Percentiles rank a stretch among this genome's conserved stretches.
Evolutionary conservation across 805 yeast species (phyloP).

Genomic region (Saturnispora zaruensis): DNA sequence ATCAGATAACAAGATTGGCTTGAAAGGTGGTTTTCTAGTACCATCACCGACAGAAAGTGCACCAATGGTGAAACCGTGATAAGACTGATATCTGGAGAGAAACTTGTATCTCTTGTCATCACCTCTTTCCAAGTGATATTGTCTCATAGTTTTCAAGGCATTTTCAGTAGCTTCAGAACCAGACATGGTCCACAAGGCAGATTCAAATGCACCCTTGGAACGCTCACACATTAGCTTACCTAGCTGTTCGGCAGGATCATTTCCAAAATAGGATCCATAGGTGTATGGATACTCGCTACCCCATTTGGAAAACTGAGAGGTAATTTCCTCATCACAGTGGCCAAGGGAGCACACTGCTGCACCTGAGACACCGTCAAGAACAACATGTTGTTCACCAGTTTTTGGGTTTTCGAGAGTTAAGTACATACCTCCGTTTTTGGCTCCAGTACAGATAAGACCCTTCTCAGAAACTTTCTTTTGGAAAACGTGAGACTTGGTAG

Average conservation of each 20-base stretch:
- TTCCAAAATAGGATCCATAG: slow-evolving; percentile 26
- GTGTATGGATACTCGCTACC: slow-evolving; percentile 30
- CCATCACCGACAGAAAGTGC: slow-evolving; percentile 35
- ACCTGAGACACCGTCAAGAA: slow-evolving; percentile 37
- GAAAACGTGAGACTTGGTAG: slow-evolving; percentile 31
- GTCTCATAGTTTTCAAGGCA: slow-evolving; percentile 59
- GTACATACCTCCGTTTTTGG: slow-evolving; percentile 36
- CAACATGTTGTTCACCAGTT: slow-evolving; percentile 28
- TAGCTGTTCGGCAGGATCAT: slow-evolving; percentile 34
- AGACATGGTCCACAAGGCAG: slow-evolving; percentile 46
- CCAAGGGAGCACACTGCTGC: slow-evolving; percentile 44
- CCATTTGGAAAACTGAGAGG: slow-evolving; percentile 29
- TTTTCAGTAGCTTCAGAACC: slow-evolving; percentile 81
- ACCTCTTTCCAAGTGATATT: slow-evolving; percentile 37
- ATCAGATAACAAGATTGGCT: slow-evolving; percentile 21
- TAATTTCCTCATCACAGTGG: slow-evolving; percentile 32
- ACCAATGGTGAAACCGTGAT: slow-evolving; percentile 44
- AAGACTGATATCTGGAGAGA: slow-evolving; percentile 36
- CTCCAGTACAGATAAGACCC: slow-evolving; percentile 32
- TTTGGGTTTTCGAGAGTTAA: slow-evolving; percentile 34
- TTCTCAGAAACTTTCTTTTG: slow-evolving; percentile 33
- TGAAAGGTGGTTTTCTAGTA: slow-evolving; percentile 29
- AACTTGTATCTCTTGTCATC: slow-evolving; percentile 33
- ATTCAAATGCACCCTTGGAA: slow-evolving; percentile 31
- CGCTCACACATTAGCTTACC: slow-evolving; percentile 35